These are phyloP conservation scores for Ashbya aceris DNA, from an alignment of 1,139 yeast genomes.

Conservation along the genomic window DNA sequence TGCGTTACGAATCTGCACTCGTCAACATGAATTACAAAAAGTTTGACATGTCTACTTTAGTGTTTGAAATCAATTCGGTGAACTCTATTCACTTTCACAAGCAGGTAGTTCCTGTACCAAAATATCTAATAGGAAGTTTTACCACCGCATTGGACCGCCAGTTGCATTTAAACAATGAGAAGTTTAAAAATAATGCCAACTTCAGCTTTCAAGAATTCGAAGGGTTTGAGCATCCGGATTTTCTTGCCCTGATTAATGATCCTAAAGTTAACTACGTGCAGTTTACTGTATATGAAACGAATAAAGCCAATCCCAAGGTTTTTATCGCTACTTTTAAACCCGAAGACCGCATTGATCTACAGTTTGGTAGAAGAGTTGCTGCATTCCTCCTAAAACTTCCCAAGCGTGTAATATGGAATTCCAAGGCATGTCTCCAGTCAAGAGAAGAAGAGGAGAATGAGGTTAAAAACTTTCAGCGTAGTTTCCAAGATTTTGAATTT, in stretches of 20 bases:
- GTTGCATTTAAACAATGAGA: slow-evolving; percentile 41
- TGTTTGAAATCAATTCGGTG: slow-evolving; percentile 51
- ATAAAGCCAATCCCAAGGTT: slow-evolving; percentile 24
- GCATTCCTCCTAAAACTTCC: slow-evolving; percentile 52
- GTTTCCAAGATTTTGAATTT: slow-evolving; percentile 41
- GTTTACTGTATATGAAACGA: slow-evolving; percentile 32
- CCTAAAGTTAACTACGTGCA: slow-evolving; percentile 33
- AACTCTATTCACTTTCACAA: slow-evolving; percentile 56
- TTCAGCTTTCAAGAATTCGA: slow-evolving; percentile 34
- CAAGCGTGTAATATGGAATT: slow-evolving; percentile 63
- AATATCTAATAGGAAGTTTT: slow-evolving; percentile 34
- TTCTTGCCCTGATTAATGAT: slow-evolving; percentile 29
- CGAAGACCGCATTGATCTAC: slow-evolving; percentile 46
- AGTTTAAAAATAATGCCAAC: slow-evolving; percentile 36
- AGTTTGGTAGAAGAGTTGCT: slow-evolving; percentile 68
- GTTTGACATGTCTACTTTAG: slow-evolving; percentile 38
- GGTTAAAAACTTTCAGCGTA: slow-evolving; percentile 45
- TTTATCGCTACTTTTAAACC: slow-evolving; percentile 26
- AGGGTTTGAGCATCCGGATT: slow-evolving; percentile 22
- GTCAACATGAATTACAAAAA: slow-evolving; percentile 38
- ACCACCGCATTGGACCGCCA: slow-evolving; percentile 34
- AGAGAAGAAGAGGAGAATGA: slow-evolving; percentile 51
- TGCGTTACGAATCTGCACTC: slow-evolving; percentile 37
- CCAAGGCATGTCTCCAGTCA: slow-evolving; percentile 46
- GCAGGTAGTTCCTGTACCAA: slow-evolving; percentile 54